Percentiles rank a stretch among this genome's conserved stretches.
These are phyloP conservation scores for Vishniacozyma victoriae DNA, from an alignment of 768 basidiomycete species.

Conservation along the genomic window DNA sequence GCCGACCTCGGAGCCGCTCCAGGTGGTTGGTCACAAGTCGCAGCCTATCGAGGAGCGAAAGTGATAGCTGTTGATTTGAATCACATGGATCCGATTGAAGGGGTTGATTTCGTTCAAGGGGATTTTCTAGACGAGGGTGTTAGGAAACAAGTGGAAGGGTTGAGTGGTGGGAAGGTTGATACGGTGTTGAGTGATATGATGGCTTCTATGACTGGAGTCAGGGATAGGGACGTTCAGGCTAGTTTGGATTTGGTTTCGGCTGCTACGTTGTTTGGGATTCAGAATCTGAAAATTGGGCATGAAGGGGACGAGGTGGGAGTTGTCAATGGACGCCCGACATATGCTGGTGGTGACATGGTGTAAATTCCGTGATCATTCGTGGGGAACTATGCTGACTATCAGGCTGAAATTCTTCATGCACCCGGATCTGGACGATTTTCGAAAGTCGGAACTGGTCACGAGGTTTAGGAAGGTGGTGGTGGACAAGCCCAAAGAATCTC, in stretches of 20 bases:
- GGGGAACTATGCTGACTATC: neutral
- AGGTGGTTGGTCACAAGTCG: slow-evolving; percentile 90
- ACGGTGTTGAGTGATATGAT: slow-evolving; percentile 88
- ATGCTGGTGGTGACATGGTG: slow-evolving; percentile 41
- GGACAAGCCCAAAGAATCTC: slow-evolving; percentile 76
- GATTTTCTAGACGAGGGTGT: slow-evolving; percentile 59
- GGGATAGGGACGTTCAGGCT: slow-evolving; percentile 59
- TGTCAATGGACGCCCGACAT: slow-evolving; percentile 8
- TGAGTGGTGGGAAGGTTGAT: slow-evolving; percentile 52
- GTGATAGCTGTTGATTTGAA: slow-evolving; percentile 80
- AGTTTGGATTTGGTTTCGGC: slow-evolving; percentile 69
- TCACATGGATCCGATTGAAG: slow-evolving; percentile 63
- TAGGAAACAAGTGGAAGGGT: neutral
- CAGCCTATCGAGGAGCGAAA: slow-evolving; percentile 25
- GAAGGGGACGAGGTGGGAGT: slow-evolving; percentile 31
- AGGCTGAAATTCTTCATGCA: slow-evolving; percentile 84
- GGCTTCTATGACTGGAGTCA: slow-evolving; percentile 69
- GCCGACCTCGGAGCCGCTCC: slow-evolving; percentile 89
- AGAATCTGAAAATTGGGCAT: slow-evolving; percentile 52
- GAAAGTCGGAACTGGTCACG: slow-evolving; percentile 55
- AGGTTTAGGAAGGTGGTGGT: slow-evolving; percentile 63
- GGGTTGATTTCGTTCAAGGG: slow-evolving; percentile 66
- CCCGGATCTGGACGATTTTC: slow-evolving; percentile 64
- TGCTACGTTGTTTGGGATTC: slow-evolving; percentile 63
- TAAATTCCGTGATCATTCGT: slow-evolving; percentile 16